Conservation (phyloP, 495 filamentous ascomycete genomes). For the Amphirosellinia nigrospora region DNA sequence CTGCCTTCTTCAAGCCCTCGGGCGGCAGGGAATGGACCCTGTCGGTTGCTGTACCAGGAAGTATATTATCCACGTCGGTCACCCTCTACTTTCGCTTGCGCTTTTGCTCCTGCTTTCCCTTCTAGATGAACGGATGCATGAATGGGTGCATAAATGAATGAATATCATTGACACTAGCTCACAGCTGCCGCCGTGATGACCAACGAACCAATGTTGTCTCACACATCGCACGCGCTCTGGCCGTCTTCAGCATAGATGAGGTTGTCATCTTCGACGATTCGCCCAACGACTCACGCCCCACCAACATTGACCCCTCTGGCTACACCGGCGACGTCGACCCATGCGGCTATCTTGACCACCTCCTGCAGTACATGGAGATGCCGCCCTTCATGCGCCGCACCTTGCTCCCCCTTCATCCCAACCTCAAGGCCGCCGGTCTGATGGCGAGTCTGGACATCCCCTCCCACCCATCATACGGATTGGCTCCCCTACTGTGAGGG, state of each 20-base stretch:
- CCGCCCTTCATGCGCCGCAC: slow-evolving; percentile 73
- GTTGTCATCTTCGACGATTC: slow-evolving; percentile 75
- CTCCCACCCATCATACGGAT: slow-evolving; percentile 70
- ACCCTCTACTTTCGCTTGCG: neutral
- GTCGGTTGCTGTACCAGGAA: slow-evolving; percentile 55
- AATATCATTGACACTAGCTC: slow-evolving; percentile 13
- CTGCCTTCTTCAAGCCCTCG: slow-evolving; percentile 45
- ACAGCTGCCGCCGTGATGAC: slow-evolving; percentile 60
- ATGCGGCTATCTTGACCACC: slow-evolving; percentile 71
- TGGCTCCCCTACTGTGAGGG: slow-evolving; percentile 77
- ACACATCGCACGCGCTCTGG: slow-evolving; percentile 71
- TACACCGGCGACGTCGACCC: slow-evolving; percentile 72
- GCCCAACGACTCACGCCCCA: slow-evolving; percentile 43
- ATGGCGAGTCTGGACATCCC: slow-evolving; percentile 78
- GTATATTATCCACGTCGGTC: slow-evolving; percentile 55
- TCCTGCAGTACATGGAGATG: slow-evolving; percentile 76
- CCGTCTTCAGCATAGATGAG: slow-evolving; percentile 81
- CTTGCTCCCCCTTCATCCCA: slow-evolving; percentile 74
- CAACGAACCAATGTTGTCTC: slow-evolving; percentile 69
- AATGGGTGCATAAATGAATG: too few species aligned
- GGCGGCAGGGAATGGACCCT: slow-evolving; percentile 53
- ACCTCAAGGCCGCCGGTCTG: slow-evolving; percentile 66
- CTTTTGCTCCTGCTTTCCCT: too few species aligned
- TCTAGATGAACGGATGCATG: too few species aligned
- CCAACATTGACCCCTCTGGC: slow-evolving; percentile 49